Evolutionary conservation across 2,329 filamentous ascomycete genomes (phyloP), one percentile per base, ranked within the genome.

Genomic region (Diplodia mutila): DNA sequence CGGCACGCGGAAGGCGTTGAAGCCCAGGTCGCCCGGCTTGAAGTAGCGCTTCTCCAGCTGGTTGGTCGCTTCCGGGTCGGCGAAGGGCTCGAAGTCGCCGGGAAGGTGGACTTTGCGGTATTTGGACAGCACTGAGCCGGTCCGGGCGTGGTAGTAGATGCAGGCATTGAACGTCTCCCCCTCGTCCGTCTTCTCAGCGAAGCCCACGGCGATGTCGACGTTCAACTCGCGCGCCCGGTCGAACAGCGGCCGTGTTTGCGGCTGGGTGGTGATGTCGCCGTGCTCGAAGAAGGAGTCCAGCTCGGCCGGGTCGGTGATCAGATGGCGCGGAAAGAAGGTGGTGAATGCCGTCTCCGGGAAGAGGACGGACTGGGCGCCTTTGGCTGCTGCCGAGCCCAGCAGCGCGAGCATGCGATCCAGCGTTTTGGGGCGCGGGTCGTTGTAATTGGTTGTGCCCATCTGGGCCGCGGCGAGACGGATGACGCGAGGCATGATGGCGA

Each of bases 31-130:
- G 1, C 84, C 84, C 0, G 83, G 81, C 61, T 78, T 76, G 72
- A 87, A 86, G 71, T 85, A 87, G 48, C 82, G 74, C 74, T 86
- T 86, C 72, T 86, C 84, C 4, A 86, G 79, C 73, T 86, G 84
- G 70, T 85, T 83, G 4, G 82, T 80, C 0, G 81, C 81, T 12
- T 80, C 77, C 4, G 82, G 80, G 34, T 82, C 78, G 1, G 78
- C 74, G 25, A 83, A 79, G 9, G 71, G 69, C 48, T 73, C 70
- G 34, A 69, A 63, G 27, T 72, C 71, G 27, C 72, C 70, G 6
- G 71, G 72, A 4, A 73, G 65, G 53, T 73, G 69, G 7, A 73
- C 59, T 42, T 73, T 73, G 8, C 69, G 61, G 34, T 73, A 72
- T 52, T 72, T 72, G 0, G 71, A 73, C 51, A 74, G 52, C 16